Base-by-base conservation (phyloP, 2,329 filamentous ascomycete species). In the Leptographium procerum region DNA sequence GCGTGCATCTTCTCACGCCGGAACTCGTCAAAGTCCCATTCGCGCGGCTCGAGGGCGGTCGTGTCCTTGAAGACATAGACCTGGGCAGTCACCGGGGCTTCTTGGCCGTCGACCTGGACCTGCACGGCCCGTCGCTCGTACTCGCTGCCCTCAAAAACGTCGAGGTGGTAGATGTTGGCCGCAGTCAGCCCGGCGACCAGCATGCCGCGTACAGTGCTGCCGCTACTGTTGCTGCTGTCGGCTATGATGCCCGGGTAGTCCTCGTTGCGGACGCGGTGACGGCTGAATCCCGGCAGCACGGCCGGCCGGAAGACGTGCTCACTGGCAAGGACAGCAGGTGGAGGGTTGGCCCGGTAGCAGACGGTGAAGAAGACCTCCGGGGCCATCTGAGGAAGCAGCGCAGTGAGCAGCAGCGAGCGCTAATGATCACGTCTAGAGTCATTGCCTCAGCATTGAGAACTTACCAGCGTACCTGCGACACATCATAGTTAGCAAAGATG, bases 1-100 rank as follows among this genome's bases (percentile, higher is more conserved):
- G 67, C 59, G 58, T 69, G 69, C 73, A 84, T 73, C 75, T 91
- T 95, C 61, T 94, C 85, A 65, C 78, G 77, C 61, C 86, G 83
- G 69, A 96, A 97, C 62, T 88, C 83, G 53, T 86, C 84, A 73
- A 91, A 94, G 69, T 95, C 89, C 92, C 92, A 97, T 70, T 96
- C 91, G 26, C 75, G 71, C 34, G 81, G 75, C 70, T 95, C 89
- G 22, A 97, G 72, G 0, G 66, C 43, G 0, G 70, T 63, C 19
- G 73, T 69, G 1, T 74, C 62, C 51, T 76, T 74, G 71, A 80
- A 91, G 6, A 91, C 78, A 68, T 91, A 91, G 14, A 83, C 83
- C 56, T 80, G 75, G 3, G 84, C 79, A 61, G 76, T 71, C 55
- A 79, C 76, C 63, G 77, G 73, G 54, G 77, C 74, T 2, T 47